Base-by-base conservation (phyloP, 768 basidiomycete species). In the Xanthoconium stramineum region DNA sequence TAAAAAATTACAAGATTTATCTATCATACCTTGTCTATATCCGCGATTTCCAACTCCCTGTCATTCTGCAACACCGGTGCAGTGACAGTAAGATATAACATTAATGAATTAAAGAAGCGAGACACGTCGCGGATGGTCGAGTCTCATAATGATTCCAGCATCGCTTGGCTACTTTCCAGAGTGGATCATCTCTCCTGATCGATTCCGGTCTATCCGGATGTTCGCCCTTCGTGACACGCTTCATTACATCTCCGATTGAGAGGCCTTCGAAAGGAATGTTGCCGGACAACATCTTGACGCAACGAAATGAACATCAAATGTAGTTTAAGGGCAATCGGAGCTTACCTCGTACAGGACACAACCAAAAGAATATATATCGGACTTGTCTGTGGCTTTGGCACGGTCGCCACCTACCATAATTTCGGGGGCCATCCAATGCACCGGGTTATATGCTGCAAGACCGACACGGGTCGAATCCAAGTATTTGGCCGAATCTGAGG, bases 321-420 rank as follows among this genome's bases (percentile, higher is more conserved):
- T 13, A 19, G 29, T n/a, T 11, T n/a, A 15, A 3, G 39, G 43
- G 10, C 2, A 45, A 36, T 29, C 8, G 19, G 10, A 46, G 17
- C 57, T 50, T 44, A 70, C 70, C 66, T 72, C 66, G 37, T 72
- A 70, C n/a, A 70, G 38, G 35, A 69, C 62, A 45, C 65, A 66
- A 10, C 69, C 71, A 28, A 72, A 63, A 20, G 69, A 57, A 43
- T 63, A 69, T 43, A 71, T 56, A 36, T 69, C 69, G 2, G 61
- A 60, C 52, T 55, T 57, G 39, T 49, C 58, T 0, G 61, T 43
- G 43, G 48, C 38, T 43, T 56, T 64, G 49, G 8, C 33, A 15
- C 7, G 5, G 1, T 62, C 62, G 2, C 38, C 61, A 2, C 6
- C 38, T 6, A 6, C 0, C 10, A 67, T 47, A 15, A 71, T 20